Percentiles rank a stretch among this genome's conserved stretches.
Evolutionary conservation across 768 basidiomycete species (phyloP).

Genomic region (Lactarius sp.): DNA sequence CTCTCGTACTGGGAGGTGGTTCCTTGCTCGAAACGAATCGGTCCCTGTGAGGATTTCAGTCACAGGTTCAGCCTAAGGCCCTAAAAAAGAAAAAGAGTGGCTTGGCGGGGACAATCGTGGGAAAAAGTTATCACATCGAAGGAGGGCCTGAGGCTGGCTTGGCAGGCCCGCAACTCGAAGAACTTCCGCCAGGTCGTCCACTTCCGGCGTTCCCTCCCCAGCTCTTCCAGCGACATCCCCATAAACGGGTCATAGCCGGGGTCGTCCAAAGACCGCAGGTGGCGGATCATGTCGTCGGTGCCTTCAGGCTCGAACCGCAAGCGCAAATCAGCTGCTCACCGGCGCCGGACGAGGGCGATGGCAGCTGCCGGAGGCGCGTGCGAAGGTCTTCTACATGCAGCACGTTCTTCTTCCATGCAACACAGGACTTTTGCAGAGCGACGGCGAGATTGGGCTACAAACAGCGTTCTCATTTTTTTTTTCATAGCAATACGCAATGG

Average conservation of each 20-base stretch:
- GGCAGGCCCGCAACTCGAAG: too few species aligned
- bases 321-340: neutral
- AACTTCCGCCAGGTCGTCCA: neutral
- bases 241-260: neutral
- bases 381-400: neutral
- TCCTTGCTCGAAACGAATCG: too few species aligned
- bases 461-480: neutral
- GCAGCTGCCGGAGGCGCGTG: neutral
- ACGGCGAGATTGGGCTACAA: neutral
- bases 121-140: too few species aligned
- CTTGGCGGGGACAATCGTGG: too few species aligned
- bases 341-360: neutral
- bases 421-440: neutral
- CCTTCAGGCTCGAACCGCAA: too few species aligned
- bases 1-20: too few species aligned
- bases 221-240: conserved; percentile 2
- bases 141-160: neutral
- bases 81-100: too few species aligned
- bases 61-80: too few species aligned
- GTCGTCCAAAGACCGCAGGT: neutral
- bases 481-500: neutral
- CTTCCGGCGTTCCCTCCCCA: neutral
- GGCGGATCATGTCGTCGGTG: too few species aligned
- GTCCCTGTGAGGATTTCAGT: too few species aligned
- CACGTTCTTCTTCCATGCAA: neutral